Evolutionary conservation across 208 protist species (phyloP).

Genomic region (Wallacemonas sp.): DNA sequence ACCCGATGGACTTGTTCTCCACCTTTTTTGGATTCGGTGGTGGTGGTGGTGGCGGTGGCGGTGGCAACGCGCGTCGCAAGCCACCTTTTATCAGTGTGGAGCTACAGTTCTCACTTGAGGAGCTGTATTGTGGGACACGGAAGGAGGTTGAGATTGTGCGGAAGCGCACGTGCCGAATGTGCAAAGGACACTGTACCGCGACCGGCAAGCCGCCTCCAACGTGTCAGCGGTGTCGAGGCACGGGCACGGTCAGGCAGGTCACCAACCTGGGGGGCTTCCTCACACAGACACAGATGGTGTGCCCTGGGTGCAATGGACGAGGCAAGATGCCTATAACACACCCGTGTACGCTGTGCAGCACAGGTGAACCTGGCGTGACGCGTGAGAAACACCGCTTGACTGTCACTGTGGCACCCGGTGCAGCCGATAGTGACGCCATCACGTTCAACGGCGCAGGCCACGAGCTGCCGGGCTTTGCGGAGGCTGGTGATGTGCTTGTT

Average conservation of each 20-base stretch:
- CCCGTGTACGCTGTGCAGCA: constrained; percentile 47
- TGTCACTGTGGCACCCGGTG: constrained; percentile 94
- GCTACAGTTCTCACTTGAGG: constrained; percentile 93
- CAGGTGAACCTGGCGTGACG: constrained; percentile 82
- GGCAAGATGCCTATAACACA: constrained; percentile 19
- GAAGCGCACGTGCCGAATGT: constrained; percentile 60
- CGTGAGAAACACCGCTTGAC: constrained; percentile 91
- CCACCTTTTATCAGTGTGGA: constrained; percentile 89
- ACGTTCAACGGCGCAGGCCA: constrained; percentile 94
- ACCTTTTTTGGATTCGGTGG: constrained; percentile 73
- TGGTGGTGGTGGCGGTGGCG: constrained; percentile 51
- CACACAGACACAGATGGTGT: constrained; percentile 80
- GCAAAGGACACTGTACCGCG: constrained; percentile 55
- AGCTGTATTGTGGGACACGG: constrained; percentile 96
- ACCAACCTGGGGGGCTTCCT: constrained; percentile 91
- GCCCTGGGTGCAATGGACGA: constrained; percentile 83
- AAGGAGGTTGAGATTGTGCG: constrained; percentile 90
- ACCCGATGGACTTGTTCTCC: constrained; percentile 86
- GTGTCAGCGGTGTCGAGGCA: constrained; percentile 89
- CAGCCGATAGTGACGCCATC: constrained; percentile 93
- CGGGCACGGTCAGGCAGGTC: constrained; percentile 66
- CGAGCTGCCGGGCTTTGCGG: constrained; percentile 76
- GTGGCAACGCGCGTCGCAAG: constrained; percentile 79
- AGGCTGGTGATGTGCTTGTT: constrained; percentile 96
- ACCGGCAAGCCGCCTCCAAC: constrained; percentile 34